These are phyloP conservation scores for Mucor plumbeus DNA, from an alignment of 371 early-diverging fungal species.

Conservation along the genomic window DNA sequence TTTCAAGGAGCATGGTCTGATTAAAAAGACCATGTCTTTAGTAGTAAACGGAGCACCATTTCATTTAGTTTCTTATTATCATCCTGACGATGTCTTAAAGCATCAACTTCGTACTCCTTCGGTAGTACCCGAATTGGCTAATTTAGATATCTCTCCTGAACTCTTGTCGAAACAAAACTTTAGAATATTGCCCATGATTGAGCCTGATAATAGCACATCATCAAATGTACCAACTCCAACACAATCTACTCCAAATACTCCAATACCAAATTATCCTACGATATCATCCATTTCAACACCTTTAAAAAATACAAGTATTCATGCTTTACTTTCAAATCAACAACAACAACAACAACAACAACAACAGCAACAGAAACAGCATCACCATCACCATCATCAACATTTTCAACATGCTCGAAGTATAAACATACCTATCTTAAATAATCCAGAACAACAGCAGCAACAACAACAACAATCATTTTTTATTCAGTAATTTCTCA, in stretches of 20 bases:
- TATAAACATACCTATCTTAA: neutral
- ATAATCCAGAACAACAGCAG: neutral
- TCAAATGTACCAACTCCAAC: slow-evolving; percentile 3
- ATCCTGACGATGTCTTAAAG: slow-evolving; percentile 70
- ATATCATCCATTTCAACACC: neutral
- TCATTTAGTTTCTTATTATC: slow-evolving; percentile 87
- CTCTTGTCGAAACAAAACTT: slow-evolving; percentile 63
- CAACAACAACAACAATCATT: neutral
- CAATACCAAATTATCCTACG: neutral
- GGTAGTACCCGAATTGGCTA: slow-evolving; percentile 49
- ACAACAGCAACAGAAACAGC: too few relatives aligned
- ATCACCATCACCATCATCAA: too few relatives aligned
- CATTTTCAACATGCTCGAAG: neutral
- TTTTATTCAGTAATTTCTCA: neutral
- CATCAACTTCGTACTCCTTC: slow-evolving; percentile 58
- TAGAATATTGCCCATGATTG: slow-evolving; percentile 47
- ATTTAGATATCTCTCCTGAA: slow-evolving; percentile 57
- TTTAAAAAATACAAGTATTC: neutral
- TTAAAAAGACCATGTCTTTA: slow-evolving; percentile 86
- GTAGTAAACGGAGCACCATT: slow-evolving; percentile 74
- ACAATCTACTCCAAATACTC: neutral
- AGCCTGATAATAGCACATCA: neutral
- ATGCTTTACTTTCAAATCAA: neutral
- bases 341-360: neutral
- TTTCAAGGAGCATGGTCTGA: slow-evolving; percentile 80